Evolutionary conservation across 371 early-diverging fungal genomes (phyloP).

Genomic region (Blyttiomyces sp.): DNA sequence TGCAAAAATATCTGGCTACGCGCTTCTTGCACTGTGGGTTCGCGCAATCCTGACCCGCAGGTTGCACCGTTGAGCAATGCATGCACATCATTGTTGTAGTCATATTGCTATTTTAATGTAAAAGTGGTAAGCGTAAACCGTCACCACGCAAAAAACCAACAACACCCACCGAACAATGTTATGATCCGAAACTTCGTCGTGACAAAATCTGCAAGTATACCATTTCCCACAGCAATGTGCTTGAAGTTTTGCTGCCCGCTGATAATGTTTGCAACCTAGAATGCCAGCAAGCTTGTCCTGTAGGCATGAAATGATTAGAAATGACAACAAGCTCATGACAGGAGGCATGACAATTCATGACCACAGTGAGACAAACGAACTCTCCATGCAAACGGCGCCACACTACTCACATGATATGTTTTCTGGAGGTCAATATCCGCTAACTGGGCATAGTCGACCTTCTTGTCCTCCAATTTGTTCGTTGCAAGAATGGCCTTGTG

Average conservation of each 20-base stretch:
- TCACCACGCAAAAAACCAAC: too few relatives aligned
- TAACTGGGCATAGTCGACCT: conserved; percentile 31
- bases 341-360: not conserved
- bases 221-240: conserved; percentile 92
- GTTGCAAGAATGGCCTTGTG: conserved; percentile 13
- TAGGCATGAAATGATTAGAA: not conserved
- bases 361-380: not conserved
- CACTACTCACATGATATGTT: conserved; percentile 53
- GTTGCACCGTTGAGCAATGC: conserved; percentile 81
- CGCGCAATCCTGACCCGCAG: conserved; percentile 72
- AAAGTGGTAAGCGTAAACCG: too few relatives aligned
- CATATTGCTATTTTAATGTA: conserved; percentile 47
- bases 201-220: conserved; percentile 94
- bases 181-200: conserved; percentile 88
- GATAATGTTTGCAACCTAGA: conserved; percentile 94
- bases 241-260: conserved; percentile 79
- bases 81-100: conserved; percentile 92
- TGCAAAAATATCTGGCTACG: conserved; percentile 86
- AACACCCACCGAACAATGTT: conserved; percentile 76
- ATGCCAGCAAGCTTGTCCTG: conserved; percentile 46
- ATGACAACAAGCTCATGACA: too few relatives aligned
- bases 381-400: too few relatives aligned
- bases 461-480: conserved; percentile 34
- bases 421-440: conserved; percentile 47
- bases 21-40: conserved; percentile 56